These are phyloP conservation scores for thale cress (Arabidopsis thaliana) DNA, from an alignment of 345 rosid species.

Conservation along the genomic window DNA sequence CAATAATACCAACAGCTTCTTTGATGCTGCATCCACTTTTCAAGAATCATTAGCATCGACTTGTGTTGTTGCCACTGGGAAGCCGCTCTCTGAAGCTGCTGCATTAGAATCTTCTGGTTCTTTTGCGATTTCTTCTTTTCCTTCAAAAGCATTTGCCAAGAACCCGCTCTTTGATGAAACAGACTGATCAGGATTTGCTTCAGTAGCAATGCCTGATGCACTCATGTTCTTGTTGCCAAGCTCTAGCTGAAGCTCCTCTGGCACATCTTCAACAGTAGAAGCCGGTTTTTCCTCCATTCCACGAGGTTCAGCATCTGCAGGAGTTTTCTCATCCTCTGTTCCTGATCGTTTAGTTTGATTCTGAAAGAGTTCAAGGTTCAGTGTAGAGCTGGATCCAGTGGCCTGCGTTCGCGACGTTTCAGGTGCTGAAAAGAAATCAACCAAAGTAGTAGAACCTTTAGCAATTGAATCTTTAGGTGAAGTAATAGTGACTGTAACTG, in stretches of 20 bases:
- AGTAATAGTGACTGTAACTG: slow-evolving; percentile 24
- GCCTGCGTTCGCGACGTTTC: slow-evolving; percentile 40
- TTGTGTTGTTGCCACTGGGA: slow-evolving; percentile 29
- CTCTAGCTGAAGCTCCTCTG: slow-evolving; percentile 49
- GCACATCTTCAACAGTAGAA: slow-evolving; percentile 43
- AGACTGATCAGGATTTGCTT: slow-evolving; percentile 21
- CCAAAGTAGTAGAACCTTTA: slow-evolving; percentile 35
- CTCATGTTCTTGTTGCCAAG: slow-evolving; percentile 42
- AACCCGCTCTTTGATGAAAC: slow-evolving; percentile 33
- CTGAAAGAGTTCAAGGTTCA: slow-evolving; percentile 44
- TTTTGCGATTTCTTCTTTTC: slow-evolving; percentile 15
- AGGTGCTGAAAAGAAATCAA: slow-evolving; percentile 39
- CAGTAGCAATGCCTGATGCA: slow-evolving; percentile 26
- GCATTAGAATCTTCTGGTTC: slow-evolving; percentile 25
- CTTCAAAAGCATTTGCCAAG: slow-evolving; percentile 10
- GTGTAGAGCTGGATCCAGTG: slow-evolving; percentile 38
- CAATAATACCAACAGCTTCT: slow-evolving; percentile 28
- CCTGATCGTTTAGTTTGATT: slow-evolving; percentile 32
- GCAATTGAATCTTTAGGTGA: slow-evolving; percentile 43
- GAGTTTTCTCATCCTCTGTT: slow-evolving; percentile 37
- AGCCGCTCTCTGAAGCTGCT: slow-evolving; percentile 34
- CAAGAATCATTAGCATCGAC: slow-evolving; percentile 28
- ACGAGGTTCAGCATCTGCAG: slow-evolving; percentile 34
- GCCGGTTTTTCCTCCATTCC: slow-evolving; percentile 43
- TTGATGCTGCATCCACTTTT: slow-evolving; percentile 34